Conservation (phyloP, 2,329 filamentous ascomycete genomes). For the Colletotrichum sp. region DNA sequence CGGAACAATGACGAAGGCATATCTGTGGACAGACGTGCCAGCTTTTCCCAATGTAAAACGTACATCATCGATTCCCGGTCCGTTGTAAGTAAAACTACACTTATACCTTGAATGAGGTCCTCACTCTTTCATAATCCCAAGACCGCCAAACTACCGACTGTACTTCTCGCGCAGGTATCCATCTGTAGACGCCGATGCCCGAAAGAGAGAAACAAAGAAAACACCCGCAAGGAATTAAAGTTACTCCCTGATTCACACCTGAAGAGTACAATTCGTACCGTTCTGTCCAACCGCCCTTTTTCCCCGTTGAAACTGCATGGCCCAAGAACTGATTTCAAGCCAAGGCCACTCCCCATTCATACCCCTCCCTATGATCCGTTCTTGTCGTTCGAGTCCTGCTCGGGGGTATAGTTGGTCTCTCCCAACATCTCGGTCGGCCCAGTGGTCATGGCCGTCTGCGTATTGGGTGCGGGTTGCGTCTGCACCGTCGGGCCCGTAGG, state of each 20-base stretch:
- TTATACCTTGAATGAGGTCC: background rate
- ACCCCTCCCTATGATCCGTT: constrained; percentile 26
- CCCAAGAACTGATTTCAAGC: background rate
- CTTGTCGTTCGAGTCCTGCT: constrained; percentile 53
- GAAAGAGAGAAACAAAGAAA: background rate
- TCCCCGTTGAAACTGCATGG: background rate
- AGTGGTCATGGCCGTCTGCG: constrained; percentile 63
- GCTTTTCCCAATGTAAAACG: background rate
- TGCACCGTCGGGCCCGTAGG: constrained; percentile 60
- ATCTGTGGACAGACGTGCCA: background rate
- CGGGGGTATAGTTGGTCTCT: constrained; percentile 74
- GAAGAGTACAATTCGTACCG: constrained; percentile 5
- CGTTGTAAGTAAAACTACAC: constrained; percentile 3
- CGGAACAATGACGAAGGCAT: background rate
- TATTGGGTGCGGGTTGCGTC: constrained; percentile 59
- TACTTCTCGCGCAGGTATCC: constrained; percentile 13
- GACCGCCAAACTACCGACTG: background rate
- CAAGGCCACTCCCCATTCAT: constrained; percentile 13
- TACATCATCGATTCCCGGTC: background rate
- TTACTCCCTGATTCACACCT: background rate
- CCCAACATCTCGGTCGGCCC: constrained; percentile 64
- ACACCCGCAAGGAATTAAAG: background rate
- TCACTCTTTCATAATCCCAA: background rate
- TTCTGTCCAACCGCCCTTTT: background rate
- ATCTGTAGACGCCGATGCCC: constrained; percentile 20